Percentiles rank a stretch among this genome's conserved stretches.
These are phyloP conservation scores for Talaromyces rugulosus DNA, from an alignment of 2,329 filamentous ascomycete species.

Conservation along the genomic window DNA sequence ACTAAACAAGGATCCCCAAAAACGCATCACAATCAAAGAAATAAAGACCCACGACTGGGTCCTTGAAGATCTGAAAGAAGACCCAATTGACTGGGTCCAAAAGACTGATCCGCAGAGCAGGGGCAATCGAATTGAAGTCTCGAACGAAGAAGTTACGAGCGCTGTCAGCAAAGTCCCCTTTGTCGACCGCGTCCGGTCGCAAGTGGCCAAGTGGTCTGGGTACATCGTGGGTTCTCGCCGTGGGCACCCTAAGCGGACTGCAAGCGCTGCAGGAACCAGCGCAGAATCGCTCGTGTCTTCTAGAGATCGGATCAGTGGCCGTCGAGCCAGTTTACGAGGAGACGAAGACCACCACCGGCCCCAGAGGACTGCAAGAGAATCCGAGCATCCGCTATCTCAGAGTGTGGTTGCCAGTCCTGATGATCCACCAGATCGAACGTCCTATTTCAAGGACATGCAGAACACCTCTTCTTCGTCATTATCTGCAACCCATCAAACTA, in stretches of 20 bases:
- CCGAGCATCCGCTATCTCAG: slow-evolving; percentile 70
- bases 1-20: slow-evolving; percentile 81
- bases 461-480: background rate
- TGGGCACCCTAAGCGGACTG: slow-evolving; percentile 41
- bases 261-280: slow-evolving; percentile 50
- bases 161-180: slow-evolving; percentile 88
- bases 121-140: slow-evolving; percentile 85
- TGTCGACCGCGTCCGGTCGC: slow-evolving; percentile 77
- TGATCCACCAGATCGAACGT: slow-evolving; percentile 25
- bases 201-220: slow-evolving; percentile 63
- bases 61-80: slow-evolving; percentile 63
- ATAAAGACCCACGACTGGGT: slow-evolving; percentile 96
- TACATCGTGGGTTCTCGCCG: slow-evolving; percentile 48
- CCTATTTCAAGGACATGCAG: slow-evolving; percentile 32
- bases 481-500: slow-evolving; percentile 1
- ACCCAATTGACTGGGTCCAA: slow-evolving; percentile 80
- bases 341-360: slow-evolving; percentile 55
- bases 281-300: slow-evolving; percentile 55
- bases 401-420: slow-evolving; percentile 69
- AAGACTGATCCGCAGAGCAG: slow-evolving; percentile 83
- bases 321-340: slow-evolving; percentile 55
- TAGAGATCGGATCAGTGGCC: slow-evolving; percentile 46
- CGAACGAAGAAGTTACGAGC: slow-evolving; percentile 80
- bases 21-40: slow-evolving; percentile 82
- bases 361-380: slow-evolving; percentile 47